Conservation (phyloP, 2,329 filamentous ascomycete genomes). For the Fusarium odoratissimum region DNA sequence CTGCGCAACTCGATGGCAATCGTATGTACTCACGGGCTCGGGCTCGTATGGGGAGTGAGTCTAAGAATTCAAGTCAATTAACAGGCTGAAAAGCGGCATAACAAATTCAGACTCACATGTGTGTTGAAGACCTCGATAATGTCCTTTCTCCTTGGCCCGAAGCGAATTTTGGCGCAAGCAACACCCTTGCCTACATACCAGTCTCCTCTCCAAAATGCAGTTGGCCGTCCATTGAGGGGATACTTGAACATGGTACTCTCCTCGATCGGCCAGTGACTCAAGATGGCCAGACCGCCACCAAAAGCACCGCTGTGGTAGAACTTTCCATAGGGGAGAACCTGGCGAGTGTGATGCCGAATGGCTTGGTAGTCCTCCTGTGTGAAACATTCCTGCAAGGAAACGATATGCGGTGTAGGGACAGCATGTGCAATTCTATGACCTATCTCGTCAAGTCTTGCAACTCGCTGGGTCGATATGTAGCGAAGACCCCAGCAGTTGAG, state of each 20-base stretch:
- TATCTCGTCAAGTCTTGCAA: constrained; percentile 84
- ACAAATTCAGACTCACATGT: constrained; percentile 66
- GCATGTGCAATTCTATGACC: constrained; percentile 79
- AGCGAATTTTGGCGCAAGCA: constrained; percentile 82
- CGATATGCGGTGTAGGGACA: constrained; percentile 80
- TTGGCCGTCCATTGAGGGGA: constrained; percentile 91
- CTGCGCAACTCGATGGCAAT: constrained; percentile 90
- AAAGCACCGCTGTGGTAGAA: constrained; percentile 93
- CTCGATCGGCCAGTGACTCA: constrained; percentile 92
- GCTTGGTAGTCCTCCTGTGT: constrained; percentile 84
- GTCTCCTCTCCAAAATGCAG: constrained; percentile 93
- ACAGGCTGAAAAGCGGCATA: not conserved
- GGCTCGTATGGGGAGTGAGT: constrained; percentile 88
- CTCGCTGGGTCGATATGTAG: constrained; percentile 81
- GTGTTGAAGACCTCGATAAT: constrained; percentile 92
- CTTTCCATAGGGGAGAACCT: constrained; percentile 87
- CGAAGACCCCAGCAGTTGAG: constrained; percentile 99
- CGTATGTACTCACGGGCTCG: constrained; percentile 83
- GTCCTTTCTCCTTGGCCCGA: constrained; percentile 72
- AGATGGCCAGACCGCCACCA: constrained; percentile 87
- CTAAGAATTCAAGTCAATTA: constrained; percentile 41
- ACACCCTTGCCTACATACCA: constrained; percentile 98
- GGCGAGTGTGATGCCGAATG: constrained; percentile 78
- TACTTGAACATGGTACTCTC: constrained; percentile 89
- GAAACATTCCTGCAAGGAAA: constrained; percentile 96